phyloP scores from a whole-genome alignment of 2,329 filamentous ascomycete species.

The Fusarium duplospermum region DNA sequence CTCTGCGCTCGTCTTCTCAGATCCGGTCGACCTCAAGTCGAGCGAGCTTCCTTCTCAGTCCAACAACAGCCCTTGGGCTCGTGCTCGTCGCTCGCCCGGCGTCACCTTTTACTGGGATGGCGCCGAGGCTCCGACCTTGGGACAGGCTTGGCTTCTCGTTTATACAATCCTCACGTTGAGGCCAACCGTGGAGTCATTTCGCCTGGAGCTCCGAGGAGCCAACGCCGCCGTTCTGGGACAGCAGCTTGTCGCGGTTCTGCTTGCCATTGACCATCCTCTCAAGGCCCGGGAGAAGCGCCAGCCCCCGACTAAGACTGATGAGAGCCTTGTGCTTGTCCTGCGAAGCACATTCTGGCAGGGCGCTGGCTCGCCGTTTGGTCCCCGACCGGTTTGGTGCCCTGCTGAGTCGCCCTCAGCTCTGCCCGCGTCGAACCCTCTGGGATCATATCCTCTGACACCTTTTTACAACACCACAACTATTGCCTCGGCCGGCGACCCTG shows the following conservation, averaged over 20 bases:
- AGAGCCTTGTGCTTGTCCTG: constrained; percentile 56
- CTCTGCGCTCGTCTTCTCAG: constrained; percentile 56
- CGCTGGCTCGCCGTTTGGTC: constrained; percentile 74
- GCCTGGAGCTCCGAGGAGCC: constrained; percentile 57
- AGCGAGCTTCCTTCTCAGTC: constrained; percentile 61
- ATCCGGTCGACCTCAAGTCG: constrained; percentile 60
- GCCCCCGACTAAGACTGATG: constrained; percentile 38
- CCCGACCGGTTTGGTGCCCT: constrained; percentile 71
- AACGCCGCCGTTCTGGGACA: constrained; percentile 49
- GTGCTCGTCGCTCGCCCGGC: constrained; percentile 64
- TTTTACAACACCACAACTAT: constrained; percentile 59
- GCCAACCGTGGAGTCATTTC: constrained; percentile 60
- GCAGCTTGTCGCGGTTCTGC: constrained; percentile 59
- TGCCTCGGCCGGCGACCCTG: constrained; percentile 53
- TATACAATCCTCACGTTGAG: constrained; percentile 65
- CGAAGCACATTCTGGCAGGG: constrained; percentile 76
- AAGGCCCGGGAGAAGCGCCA: constrained; percentile 47
- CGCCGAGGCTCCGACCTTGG: constrained; percentile 56
- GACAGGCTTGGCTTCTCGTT: constrained; percentile 64
- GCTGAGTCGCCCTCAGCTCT: constrained; percentile 55
- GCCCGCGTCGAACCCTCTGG: constrained; percentile 50
- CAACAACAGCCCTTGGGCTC: constrained; percentile 67
- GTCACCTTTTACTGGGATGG: constrained; percentile 59
- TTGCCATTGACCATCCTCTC: constrained; percentile 62
- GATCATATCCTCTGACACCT: constrained; percentile 61